Conservation (phyloP, 768 basidiomycete species). For the Xerocomus brunneocitrinus region DNA sequence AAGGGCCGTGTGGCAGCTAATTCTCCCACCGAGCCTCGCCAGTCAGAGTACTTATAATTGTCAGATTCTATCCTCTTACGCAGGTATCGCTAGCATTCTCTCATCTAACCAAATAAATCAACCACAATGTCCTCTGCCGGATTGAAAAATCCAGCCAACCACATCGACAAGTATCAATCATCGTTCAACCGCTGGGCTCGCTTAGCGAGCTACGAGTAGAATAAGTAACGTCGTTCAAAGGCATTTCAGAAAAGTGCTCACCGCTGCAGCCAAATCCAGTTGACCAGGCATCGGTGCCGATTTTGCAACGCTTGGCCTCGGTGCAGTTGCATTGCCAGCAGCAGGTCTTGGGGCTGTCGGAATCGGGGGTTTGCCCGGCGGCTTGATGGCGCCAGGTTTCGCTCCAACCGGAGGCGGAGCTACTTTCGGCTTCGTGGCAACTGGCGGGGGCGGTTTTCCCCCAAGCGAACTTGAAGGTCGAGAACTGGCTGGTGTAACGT, state of each 20-base stretch:
- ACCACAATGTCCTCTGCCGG: conserved; percentile 1
- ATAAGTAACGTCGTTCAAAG: neutral
- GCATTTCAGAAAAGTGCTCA: conserved; percentile 35
- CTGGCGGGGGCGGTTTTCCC: conserved; percentile 53
- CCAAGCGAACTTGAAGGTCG: conserved; percentile 49
- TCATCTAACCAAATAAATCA: conserved; percentile 13
- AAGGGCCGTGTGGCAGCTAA: too few relatives aligned
- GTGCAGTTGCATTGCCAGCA: conserved; percentile 32
- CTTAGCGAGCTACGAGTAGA: conserved; percentile 56
- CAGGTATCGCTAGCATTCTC: conserved; percentile 11
- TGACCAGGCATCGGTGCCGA: conserved; percentile 52
- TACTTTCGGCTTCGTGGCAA: conserved; percentile 62
- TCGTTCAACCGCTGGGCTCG: conserved; percentile 66
- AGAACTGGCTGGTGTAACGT: conserved; percentile 42
- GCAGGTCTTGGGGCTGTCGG: conserved; percentile 53
- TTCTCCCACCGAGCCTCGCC: too few relatives aligned
- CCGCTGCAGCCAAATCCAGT: conserved; percentile 79
- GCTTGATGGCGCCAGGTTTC: conserved; percentile 50
- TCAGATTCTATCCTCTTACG: conserved; percentile 9
- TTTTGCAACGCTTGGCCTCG: conserved; percentile 38
- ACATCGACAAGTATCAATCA: conserved; percentile 29
- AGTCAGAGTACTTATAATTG: too few relatives aligned
- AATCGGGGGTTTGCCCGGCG: conserved; percentile 56
- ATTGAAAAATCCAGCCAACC: conserved; percentile 1
- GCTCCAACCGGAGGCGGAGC: conserved; percentile 51